Evolutionary conservation across 2,329 filamentous ascomycete species (phyloP).

Genomic region (Botrytis sinoallii): DNA sequence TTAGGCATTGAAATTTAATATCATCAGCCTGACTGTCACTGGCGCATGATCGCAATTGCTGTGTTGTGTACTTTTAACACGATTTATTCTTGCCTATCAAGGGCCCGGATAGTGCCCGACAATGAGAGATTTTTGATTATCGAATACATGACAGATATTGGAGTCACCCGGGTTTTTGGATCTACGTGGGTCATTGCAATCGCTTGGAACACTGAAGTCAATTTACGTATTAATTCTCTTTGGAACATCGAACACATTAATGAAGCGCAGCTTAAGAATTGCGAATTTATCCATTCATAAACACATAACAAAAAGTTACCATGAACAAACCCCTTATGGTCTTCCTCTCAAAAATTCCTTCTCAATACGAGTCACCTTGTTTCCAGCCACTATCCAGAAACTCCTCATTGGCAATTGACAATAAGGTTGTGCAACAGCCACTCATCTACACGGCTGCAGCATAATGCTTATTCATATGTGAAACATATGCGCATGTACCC

Average conservation of each 20-base stretch:
- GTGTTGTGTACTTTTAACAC: not conserved
- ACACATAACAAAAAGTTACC: not conserved
- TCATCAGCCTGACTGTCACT: not conserved
- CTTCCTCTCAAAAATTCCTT: not conserved
- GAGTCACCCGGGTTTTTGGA: not conserved
- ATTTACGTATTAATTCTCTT: not conserved
- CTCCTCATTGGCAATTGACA: not conserved
- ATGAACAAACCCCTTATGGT: not conserved
- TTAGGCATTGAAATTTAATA: not conserved
- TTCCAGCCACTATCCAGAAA: not conserved
- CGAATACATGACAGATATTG: not conserved
- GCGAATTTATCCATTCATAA: not conserved
- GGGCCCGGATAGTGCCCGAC: not conserved
- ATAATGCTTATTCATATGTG: not conserved
- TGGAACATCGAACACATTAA: not conserved
- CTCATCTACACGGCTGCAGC: not conserved
- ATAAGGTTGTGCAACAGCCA: not conserved
- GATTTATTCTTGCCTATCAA: not conserved
- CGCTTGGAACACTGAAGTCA: not conserved
- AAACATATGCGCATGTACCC: not conserved
- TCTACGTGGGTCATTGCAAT: not conserved
- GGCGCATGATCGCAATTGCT: not conserved
- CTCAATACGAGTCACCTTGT: not conserved
- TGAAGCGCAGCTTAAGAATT: not conserved
- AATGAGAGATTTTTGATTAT: not conserved